These are phyloP conservation scores for Quercus rubra DNA, from an alignment of 306 rosid genomes.

Conservation along the genomic window DNA sequence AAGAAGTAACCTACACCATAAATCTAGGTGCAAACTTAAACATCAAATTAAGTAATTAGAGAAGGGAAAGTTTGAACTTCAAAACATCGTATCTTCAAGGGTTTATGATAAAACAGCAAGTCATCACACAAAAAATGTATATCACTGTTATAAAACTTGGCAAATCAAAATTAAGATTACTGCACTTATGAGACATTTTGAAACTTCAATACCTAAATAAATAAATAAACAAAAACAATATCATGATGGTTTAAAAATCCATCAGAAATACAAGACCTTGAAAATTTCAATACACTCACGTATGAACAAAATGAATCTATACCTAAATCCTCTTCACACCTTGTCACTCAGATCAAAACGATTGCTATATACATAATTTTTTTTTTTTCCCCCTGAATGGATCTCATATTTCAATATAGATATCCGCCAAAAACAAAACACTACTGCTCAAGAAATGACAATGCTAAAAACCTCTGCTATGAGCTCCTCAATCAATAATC, in stretches of 20 bases:
- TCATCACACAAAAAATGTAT: neutral
- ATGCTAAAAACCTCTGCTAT: conserved; percentile 48
- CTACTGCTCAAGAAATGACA: conserved; percentile 25
- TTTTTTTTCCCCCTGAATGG: conserved; percentile 9
- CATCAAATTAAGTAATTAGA: neutral
- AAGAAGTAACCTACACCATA: neutral
- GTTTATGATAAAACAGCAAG: no score
- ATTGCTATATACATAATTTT: conserved; percentile 19
- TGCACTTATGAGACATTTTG: neutral
- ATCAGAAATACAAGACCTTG: neutral
- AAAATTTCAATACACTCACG: conserved; percentile 5
- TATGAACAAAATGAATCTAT: conserved; percentile 34
- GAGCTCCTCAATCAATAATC: conserved; percentile 60
- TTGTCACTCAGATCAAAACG: conserved; percentile 37
- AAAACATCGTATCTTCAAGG: neutral
- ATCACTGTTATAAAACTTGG: neutral
- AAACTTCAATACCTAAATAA: neutral
- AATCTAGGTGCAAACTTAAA: neutral
- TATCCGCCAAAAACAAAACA: conserved; percentile 22
- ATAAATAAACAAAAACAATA: neutral
- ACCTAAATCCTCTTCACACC: conserved; percentile 28
- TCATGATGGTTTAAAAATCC: neutral
- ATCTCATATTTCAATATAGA: neutral
- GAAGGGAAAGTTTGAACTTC: neutral
- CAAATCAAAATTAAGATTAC: neutral